Base-by-base conservation (phyloP, 2,329 filamentous ascomycete species). In the Penicillium griseofulvum region DNA sequence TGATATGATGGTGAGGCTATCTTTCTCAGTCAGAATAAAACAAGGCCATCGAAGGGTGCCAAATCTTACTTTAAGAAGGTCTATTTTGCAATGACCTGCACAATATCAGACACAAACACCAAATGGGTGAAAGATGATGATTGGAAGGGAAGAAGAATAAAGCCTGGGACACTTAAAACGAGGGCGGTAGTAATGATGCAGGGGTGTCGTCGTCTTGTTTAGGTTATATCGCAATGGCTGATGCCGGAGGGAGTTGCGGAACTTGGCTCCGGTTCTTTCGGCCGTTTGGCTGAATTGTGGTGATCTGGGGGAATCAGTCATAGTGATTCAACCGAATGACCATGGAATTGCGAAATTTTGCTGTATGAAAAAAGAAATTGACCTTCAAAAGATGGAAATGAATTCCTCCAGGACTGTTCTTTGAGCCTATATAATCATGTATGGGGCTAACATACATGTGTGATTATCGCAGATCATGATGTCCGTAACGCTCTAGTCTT, bases 171-270 rank as follows among this genome's bases (percentile, higher is more conserved):
- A 46, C 19, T 46, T 39, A 14, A 47, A 28, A 24, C n/a, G n/a
- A 22, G 28, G 12, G 14, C 19, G 22, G 22, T 24, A 38, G 24
- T 22, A 47, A 63, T 65, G 63, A 64, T 64, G 61, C 48, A 64
- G 42, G 26, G 41, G 45, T 65, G 58, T 64, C 64, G 61, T 64
- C 64, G 59, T 63, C 47, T 44, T 53, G 14, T 24, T 24, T 17
- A 47, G 34, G n/a, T 8, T 16, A 56, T 29, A 34, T 28, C 16
- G 22, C 19, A 49, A 34, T 19, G 26, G 11, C 28, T n/a, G 16
- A 34, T 33, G 37, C 16, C n/a, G 19, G 16, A 44, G 28, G n/a
- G 22, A 49, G 33, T 8, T 34, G 28, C 61, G 63, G 63, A 61
- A 64, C 37, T 52, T 10, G 43, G 22, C 28, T 61, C 63, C 63